These are phyloP conservation scores for Cajanus cajan DNA, from an alignment of 306 rosid genomes.

Conservation along the genomic window DNA sequence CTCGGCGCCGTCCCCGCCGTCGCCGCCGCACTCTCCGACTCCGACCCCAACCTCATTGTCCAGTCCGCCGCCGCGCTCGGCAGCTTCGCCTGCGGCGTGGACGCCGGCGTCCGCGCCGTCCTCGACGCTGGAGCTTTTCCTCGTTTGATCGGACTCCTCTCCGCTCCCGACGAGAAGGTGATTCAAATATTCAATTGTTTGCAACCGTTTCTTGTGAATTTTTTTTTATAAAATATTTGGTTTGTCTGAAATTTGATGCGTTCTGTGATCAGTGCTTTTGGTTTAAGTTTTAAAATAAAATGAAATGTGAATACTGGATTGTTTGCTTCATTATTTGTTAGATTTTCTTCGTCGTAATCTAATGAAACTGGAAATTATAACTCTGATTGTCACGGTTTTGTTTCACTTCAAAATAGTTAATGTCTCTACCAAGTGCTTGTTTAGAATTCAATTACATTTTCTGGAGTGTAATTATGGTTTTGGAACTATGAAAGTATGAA, in stretches of 20 bases:
- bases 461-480: not conserved
- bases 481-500: not conserved
- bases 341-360: not conserved
- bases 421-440: constrained; percentile 1
- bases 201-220: not conserved
- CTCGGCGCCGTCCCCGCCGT: constrained; percentile 78
- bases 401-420: not conserved
- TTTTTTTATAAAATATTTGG: not conserved
- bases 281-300: not conserved
- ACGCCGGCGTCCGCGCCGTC: constrained; percentile 82
- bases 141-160: constrained; percentile 58
- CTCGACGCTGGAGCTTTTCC: constrained; percentile 79
- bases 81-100: constrained; percentile 89
- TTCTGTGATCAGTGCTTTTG: not conserved
- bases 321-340: not conserved
- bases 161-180: constrained; percentile 72
- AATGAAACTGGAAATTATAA: not conserved
- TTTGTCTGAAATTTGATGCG: not conserved
- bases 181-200: constrained; percentile 11
- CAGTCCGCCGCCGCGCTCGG: constrained; percentile 91
- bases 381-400: not conserved
- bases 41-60: constrained; percentile 62
- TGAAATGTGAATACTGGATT: not conserved
- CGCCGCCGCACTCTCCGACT: constrained; percentile 52
- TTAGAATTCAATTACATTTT: not conserved